Percentiles rank a stretch among this genome's conserved stretches.
These are phyloP conservation scores for Cicer cuneatum DNA, from an alignment of 306 rosid species.

Conservation along the genomic window DNA sequence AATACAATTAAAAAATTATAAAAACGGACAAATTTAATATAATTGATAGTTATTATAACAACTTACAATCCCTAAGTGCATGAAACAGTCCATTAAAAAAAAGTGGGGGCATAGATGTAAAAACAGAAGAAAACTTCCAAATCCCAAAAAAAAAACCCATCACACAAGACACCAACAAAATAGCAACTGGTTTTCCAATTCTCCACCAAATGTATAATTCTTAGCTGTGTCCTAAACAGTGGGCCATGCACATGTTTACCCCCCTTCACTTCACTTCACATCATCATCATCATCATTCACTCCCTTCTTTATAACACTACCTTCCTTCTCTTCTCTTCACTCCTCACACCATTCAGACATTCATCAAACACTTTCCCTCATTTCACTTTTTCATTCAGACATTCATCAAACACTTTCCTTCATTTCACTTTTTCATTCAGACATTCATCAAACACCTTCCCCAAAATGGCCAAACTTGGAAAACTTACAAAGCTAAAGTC, in stretches of 20 bases:
- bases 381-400: background rate
- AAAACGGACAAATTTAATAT: no score
- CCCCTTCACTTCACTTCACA: slow-evolving; percentile 14
- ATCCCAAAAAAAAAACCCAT: slow-evolving; percentile 30
- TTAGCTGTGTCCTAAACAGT: slow-evolving; percentile 75
- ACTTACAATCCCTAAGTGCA: background rate
- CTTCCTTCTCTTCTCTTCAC: slow-evolving; percentile 46
- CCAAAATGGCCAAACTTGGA: slow-evolving; percentile 70
- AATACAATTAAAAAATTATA: no score
- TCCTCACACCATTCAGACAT: slow-evolving; percentile 9
- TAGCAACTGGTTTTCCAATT: slow-evolving; percentile 52
- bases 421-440: background rate
- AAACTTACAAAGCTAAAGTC: slow-evolving; percentile 87
- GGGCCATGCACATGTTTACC: slow-evolving; percentile 66
- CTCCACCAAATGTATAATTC: slow-evolving; percentile 57
- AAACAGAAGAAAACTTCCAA: slow-evolving; percentile 23
- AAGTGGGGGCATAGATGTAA: slow-evolving; percentile 46
- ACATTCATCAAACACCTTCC: slow-evolving; percentile 5
- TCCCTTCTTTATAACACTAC: slow-evolving; percentile 53
- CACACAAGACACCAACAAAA: slow-evolving; percentile 40
- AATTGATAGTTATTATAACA: no score
- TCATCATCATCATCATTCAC: background rate
- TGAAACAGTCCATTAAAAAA: background rate
- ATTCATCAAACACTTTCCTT: slow-evolving; percentile 42
- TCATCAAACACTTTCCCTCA: slow-evolving; percentile 42